phyloP scores from a whole-genome alignment of 306 rosid genomes.

The Gleditsia sinensis region DNA sequence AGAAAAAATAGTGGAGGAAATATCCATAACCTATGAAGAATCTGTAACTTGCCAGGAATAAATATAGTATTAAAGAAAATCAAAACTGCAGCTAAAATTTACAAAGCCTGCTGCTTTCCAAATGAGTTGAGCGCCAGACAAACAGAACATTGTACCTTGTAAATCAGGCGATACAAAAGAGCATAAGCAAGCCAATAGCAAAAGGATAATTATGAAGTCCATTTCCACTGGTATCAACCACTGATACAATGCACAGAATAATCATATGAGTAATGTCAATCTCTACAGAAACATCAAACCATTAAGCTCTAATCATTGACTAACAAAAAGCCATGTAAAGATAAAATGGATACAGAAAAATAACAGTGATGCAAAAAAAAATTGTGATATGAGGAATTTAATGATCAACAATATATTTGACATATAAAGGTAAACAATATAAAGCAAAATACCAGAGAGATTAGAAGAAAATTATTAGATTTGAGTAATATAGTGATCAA shows the following conservation, averaged over 20 bases:
- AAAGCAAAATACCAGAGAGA: neutral
- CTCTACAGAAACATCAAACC: slow-evolving; percentile 47
- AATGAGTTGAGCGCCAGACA: neutral
- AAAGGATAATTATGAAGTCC: slow-evolving; percentile 49
- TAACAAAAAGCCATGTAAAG: slow-evolving; percentile 20
- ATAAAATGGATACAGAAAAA: slow-evolving; percentile 22
- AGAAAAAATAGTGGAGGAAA: neutral
- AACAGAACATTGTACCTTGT: slow-evolving; percentile 61
- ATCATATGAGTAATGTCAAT: slow-evolving; percentile 38
- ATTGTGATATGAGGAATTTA: neutral
- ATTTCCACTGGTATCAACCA: slow-evolving; percentile 57
- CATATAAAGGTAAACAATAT: slow-evolving; percentile 30
- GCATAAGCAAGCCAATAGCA: slow-evolving; percentile 58
- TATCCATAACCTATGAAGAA: too few species aligned
- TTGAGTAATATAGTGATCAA: neutral
- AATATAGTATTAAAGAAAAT: neutral
- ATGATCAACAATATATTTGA: slow-evolving; percentile 8
- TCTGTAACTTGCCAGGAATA: neutral
- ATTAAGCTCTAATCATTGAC: slow-evolving; percentile 25
- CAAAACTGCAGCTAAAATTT: slow-evolving; percentile 4
- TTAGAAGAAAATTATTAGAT: neutral
- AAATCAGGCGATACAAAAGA: slow-evolving; percentile 65
- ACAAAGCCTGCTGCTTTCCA: slow-evolving; percentile 6
- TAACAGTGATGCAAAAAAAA: neutral
- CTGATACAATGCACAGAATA: slow-evolving; percentile 30